Evolutionary conservation across 2,329 filamentous ascomycete genomes (phyloP).

Genomic region (Pezicula carpinea): DNA sequence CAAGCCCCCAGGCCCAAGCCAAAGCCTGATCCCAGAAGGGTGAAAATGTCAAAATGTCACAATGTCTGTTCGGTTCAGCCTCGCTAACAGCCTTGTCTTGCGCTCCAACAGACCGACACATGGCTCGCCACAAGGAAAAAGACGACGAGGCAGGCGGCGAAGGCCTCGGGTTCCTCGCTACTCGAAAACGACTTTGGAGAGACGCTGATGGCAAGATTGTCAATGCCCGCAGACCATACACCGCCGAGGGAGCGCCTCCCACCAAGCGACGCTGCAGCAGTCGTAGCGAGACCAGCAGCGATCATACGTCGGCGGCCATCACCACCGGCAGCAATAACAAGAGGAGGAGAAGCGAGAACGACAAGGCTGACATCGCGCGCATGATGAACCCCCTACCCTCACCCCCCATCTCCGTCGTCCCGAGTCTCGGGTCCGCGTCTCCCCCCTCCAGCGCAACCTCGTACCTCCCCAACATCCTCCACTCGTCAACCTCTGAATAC

Average conservation of each 20-base stretch:
- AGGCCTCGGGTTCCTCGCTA: constrained; percentile 40
- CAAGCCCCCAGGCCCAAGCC: background rate
- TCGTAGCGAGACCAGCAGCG: background rate
- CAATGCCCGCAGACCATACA: constrained; percentile 33
- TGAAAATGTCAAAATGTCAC: no score
- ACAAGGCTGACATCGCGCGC: background rate
- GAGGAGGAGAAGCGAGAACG: constrained; percentile 2
- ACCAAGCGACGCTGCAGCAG: constrained; percentile 12
- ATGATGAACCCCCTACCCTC: constrained; percentile 19
- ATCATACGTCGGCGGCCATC: constrained; percentile 12
- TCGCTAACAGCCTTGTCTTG: constrained; percentile 5
- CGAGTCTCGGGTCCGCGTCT: constrained; percentile 8
- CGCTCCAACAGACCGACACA: constrained; percentile 45
- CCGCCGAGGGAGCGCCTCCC: constrained; percentile 15
- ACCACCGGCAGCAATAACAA: constrained; percentile 13
- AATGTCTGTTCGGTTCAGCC: background rate
- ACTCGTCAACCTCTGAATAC: constrained; percentile 7
- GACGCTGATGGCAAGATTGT: constrained; percentile 41
- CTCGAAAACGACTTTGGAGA: constrained; percentile 45
- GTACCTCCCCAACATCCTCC: constrained; percentile 5
- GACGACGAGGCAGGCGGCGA: constrained; percentile 45
- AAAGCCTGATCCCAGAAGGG: no score
- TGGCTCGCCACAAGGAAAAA: constrained; percentile 41
- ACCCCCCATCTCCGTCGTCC: constrained; percentile 20
- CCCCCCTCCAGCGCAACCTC: constrained; percentile 7